Conservation (phyloP, 176 grass and related monocot genomes). For the Aechmea fasciata region DNA sequence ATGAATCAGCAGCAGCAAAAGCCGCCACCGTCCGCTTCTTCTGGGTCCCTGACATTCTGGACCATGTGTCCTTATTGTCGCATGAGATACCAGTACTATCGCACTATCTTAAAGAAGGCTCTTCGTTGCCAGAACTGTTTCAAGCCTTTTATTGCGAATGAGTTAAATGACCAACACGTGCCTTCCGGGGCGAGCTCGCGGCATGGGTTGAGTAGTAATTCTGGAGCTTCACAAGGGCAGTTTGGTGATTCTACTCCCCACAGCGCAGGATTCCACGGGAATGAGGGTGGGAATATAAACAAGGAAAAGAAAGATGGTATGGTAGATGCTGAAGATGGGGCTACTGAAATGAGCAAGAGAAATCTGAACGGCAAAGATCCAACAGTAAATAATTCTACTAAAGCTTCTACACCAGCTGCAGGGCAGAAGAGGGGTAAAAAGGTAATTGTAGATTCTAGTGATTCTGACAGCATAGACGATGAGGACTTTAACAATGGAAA, state of each 20-base stretch:
- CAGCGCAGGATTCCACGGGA: not conserved
- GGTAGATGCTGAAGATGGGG: not conserved
- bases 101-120: conserved; percentile 56
- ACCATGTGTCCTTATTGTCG: conserved; percentile 66
- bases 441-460: conserved; percentile 30
- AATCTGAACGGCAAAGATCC: conserved; percentile 13
- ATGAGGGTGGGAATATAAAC: not conserved
- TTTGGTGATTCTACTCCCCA: conserved; percentile 17
- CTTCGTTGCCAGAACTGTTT: conserved; percentile 78
- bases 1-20: conserved; percentile 33
- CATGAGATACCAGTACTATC: conserved; percentile 84
- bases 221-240: conserved; percentile 30
- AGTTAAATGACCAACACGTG: conserved; percentile 39
- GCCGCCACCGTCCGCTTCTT: conserved; percentile 25
- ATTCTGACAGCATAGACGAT: conserved; percentile 34
- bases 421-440: conserved; percentile 54
- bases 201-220: conserved; percentile 31
- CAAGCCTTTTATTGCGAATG: conserved; percentile 71
- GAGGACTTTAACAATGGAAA: conserved; percentile 32
- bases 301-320: not conserved
- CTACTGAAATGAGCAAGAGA: not conserved
- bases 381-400: conserved; percentile 22
- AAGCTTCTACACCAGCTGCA: conserved; percentile 28
- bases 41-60: conserved; percentile 54
- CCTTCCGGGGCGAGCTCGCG: conserved; percentile 25